Evolutionary conservation across 2,329 filamentous ascomycete species (phyloP), one percentile per base, ranked within the genome.

Genomic region (Xylaria sp.): DNA sequence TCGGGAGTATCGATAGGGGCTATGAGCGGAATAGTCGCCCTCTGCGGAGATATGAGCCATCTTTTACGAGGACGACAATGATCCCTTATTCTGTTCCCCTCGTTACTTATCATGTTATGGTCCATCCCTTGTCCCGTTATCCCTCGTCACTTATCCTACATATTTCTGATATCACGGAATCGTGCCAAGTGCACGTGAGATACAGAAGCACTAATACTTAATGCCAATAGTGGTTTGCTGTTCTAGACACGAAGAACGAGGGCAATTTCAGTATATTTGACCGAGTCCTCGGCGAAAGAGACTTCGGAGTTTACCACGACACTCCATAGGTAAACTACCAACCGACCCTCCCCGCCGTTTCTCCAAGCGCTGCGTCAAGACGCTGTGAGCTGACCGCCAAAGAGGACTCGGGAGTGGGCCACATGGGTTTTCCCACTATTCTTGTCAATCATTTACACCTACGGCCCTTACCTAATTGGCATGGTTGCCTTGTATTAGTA

Each of bases 201-300:
- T 57, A 9, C n/a, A 60, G n/a, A 5, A 23, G 12, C n/a, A 56
- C 59, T 63, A 41, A 67, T 48, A 37, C 44, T 28, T 81, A 75
- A 50, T 77, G 80, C 73, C 84, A 86, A 63, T 79, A 93, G 20
- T 84, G 88, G 71, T 93, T 93, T 83, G 91, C 90, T 0, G 86
- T 92, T 58, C 82, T 81, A 66, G 85, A 87, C 70, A 76, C 72
- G 28, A 79, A 76, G 69, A 78, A 78, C 58, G 81, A 84, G 62
- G 84, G 84, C 1, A 87, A 89, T 75, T 85, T 83, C 74, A 82
- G 83, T 23, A 72, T 85, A 1, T 88, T 90, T 78, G 79, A 81
- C n/a, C 73, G 80, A 20, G 65, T 80, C 3, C 76, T 87, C 9
- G n/a, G 78, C 80, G 50, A 81, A 80, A 12, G 70, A 81, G 63